Base-by-base conservation (phyloP, 176 grass and related monocot species). In the Oryza nivara region DNA sequence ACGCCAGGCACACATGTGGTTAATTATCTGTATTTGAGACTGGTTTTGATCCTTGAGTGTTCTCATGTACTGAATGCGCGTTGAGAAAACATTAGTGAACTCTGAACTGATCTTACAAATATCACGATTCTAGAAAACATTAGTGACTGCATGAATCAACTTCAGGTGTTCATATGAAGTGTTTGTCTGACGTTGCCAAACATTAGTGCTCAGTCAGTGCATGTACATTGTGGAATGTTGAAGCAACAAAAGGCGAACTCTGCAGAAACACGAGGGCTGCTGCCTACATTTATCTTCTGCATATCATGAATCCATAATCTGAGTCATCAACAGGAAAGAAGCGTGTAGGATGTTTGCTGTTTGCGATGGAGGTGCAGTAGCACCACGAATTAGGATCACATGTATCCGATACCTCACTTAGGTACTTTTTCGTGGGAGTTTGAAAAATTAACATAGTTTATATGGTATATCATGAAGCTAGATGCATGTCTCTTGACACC, bases 11-110 rank as follows among this genome's bases (percentile, higher is more conserved):
- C 30, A 32, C 30, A 32, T 32, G 4, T 11, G 41, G 30, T 43
- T 56, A 70, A 32, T 84, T 76, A 68, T 67, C 7, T 28, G 20
- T 45, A 43, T 16, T 56, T 5, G 9, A 22, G 20, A 61, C 58
- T 23, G n/a, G 58, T 63, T 77, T 77, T 28, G 64, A 69, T 84
- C 73, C 82, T 58, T 58, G 73, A 43, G n/a, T 51, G 20, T 34
- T 76, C 49, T 56, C 22, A 13, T 58, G 30, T 54, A 77, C 3
- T 9, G 73, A 13, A 30, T 68, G 64, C 65, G 0, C 30, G 66
- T 61, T 7, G 44, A 85, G 15, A 32, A 35, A 67, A 36, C 44
- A 54, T 52, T 67, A 67, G 9, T 65, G 47, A 32, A 32, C 30
- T 32, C 30, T 32, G 65, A 76, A 82, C 4, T 22, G 41, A 48